Base-by-base conservation (phyloP, 2,329 filamentous ascomycete genomes). In the Diaporthe vexans region DNA sequence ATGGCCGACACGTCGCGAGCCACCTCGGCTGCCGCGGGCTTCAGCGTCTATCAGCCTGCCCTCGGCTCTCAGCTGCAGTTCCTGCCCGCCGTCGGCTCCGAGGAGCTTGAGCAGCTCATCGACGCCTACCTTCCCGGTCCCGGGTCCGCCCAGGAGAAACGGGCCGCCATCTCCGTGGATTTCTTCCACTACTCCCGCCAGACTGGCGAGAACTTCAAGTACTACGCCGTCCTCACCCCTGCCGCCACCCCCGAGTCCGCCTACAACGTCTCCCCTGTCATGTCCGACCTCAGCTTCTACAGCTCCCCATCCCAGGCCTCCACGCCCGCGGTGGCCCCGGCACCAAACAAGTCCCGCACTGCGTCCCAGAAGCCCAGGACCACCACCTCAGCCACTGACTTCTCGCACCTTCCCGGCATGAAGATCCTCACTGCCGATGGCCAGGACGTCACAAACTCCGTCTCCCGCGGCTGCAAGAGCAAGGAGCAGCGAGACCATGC, bases 401-500 rank as follows among this genome's bases (percentile, higher is more conserved):
- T 90, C 78, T 86, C 87, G 8, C 83, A 85, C 76, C 81, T 91
- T 26, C 90, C 90, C 10, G 90, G 91, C 70, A 92, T 92, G 89
- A 91, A 90, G 80, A 92, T 93, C 76, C 86, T 92, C 84, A 92
- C 91, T 74, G 89, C 87, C 80, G 90, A 91, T 76, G 91, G 91
- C 63, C 83, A 84, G 56, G 91, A 93, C 79, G 88, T 93, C 73
- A 93, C 91, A 58, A 89, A 91, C 81, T 87, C 88, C 72, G 89
- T 89, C 19, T 90, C 89, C 21, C 87, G 91, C 52, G 90, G 90
- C 46, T 90, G 88, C 81, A 92, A 92, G 84, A 91, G 91, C 70
- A 91, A 91, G 85, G 91, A 92, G 84, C 91, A 92, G 84, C 87
- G 91, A 46, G 90, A 92, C 71, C 91, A 92, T 79, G 91, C 91